Evolutionary conservation across 2,329 filamentous ascomycete species (phyloP).

Genomic region (Aspergillus caelatus): DNA sequence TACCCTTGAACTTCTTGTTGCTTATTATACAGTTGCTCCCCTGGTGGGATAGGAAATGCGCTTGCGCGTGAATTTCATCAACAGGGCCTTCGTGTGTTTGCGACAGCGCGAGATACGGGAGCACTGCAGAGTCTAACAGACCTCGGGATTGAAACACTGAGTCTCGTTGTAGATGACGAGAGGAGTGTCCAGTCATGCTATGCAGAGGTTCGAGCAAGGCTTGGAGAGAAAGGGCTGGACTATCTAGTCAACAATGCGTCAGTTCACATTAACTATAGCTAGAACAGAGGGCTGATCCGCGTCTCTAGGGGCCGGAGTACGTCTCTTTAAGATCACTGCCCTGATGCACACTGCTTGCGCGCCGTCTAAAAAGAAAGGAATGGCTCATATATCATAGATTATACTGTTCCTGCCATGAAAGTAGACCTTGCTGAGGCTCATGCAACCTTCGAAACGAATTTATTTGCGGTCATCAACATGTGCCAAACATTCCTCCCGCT

Average conservation of each 20-base stretch:
- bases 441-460: conserved; percentile 56
- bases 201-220: conserved; percentile 49
- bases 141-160: conserved; percentile 57
- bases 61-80: conserved; percentile 60
- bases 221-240: conserved; percentile 54
- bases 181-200: conserved; percentile 54
- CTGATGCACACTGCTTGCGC: background rate
- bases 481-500: conserved; percentile 60
- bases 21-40: conserved; percentile 33
- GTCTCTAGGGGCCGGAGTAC: conserved; percentile 33
- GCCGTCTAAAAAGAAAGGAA: background rate
- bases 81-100: conserved; percentile 58
- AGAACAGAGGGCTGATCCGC: conserved; percentile 13
- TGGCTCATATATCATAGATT: conserved; percentile 42
- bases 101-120: conserved; percentile 57
- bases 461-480: conserved; percentile 61
- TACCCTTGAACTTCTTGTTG: background rate
- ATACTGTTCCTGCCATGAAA: conserved; percentile 61
- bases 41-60: conserved; percentile 62
- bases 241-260: conserved; percentile 62
- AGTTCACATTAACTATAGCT: conserved; percentile 18
- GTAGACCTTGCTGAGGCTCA: conserved; percentile 53
- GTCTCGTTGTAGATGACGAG: conserved; percentile 55
- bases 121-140: conserved; percentile 53
- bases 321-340: conserved; percentile 9